phyloP scores from a whole-genome alignment of 495 filamentous ascomycete genomes.

The Cairneyella variabilis region DNA sequence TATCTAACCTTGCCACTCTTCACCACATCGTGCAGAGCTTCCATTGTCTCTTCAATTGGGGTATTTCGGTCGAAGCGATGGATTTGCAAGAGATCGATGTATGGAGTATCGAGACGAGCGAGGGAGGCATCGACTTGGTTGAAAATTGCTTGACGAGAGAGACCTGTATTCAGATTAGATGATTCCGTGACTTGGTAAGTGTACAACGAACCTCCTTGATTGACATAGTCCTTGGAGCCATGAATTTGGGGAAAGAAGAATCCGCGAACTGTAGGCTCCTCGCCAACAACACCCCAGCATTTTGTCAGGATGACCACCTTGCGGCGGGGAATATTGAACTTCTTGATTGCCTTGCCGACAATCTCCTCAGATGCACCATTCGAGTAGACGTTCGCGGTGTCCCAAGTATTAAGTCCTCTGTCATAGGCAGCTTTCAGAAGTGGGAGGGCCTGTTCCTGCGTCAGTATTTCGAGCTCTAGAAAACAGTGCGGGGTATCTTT shows the following conservation, averaged over 20 bases:
- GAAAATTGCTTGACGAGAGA: slow-evolving; percentile 66
- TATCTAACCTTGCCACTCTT: slow-evolving; percentile 67
- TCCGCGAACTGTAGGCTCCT: slow-evolving; percentile 22
- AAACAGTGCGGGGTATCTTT: too few species aligned
- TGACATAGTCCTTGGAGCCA: slow-evolving; percentile 33
- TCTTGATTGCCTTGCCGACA: slow-evolving; percentile 62
- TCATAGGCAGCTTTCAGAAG: slow-evolving; percentile 32
- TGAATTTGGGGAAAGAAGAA: slow-evolving; percentile 17
- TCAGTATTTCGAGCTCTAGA: too few species aligned
- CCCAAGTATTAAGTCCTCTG: slow-evolving; percentile 27
- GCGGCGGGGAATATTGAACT: slow-evolving; percentile 62
- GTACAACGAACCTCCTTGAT: slow-evolving; percentile 31
- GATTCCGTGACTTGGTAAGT: too few species aligned
- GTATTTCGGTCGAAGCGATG: slow-evolving; percentile 60
- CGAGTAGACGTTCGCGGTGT: slow-evolving; percentile 48
- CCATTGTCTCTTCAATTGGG: slow-evolving; percentile 68
- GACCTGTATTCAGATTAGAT: slow-evolving; percentile 32
- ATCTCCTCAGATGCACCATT: slow-evolving; percentile 61
- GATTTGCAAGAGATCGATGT: slow-evolving; percentile 74
- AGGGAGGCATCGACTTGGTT: slow-evolving; percentile 67
- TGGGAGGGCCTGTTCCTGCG: slow-evolving; percentile 22
- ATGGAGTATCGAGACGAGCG: slow-evolving; percentile 56
- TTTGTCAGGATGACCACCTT: slow-evolving; percentile 65
- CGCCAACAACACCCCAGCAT: slow-evolving; percentile 37
- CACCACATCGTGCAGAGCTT: slow-evolving; percentile 65